phyloP scores from a whole-genome alignment of 2,329 filamentous ascomycete species.

The Diaporthe citri region DNA sequence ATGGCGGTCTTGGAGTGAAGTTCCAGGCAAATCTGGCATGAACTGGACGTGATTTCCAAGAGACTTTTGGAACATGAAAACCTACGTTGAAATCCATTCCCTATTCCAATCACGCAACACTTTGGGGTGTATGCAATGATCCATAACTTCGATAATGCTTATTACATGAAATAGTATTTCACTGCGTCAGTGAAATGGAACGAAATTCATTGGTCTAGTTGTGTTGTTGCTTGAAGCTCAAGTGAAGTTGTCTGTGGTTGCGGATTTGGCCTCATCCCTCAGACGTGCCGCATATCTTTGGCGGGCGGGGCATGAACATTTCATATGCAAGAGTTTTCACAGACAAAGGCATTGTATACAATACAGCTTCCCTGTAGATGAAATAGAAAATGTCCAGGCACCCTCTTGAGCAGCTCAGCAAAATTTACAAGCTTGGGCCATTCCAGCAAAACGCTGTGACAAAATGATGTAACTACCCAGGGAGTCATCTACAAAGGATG shows the following conservation, averaged over 20 bases:
- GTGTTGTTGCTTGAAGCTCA: background rate
- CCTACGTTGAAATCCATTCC: background rate
- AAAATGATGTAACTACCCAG: background rate
- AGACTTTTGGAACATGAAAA: background rate
- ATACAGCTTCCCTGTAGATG: background rate
- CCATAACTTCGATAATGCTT: background rate
- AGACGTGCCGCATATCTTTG: too few relatives aligned
- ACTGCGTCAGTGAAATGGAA: too few relatives aligned
- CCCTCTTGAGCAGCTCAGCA: too few relatives aligned
- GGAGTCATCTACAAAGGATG: background rate
- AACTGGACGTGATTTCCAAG: background rate
- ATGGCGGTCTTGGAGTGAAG: slow-evolving; percentile 52
- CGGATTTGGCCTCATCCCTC: background rate
- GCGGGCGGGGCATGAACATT: too few relatives aligned
- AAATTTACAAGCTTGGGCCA: background rate
- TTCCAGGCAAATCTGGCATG: background rate
- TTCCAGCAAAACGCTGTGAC: too few relatives aligned
- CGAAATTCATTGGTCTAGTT: too few relatives aligned
- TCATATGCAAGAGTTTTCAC: too few relatives aligned
- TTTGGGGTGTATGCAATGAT: background rate
- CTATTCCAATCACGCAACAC: background rate
- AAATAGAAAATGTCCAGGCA: too few relatives aligned
- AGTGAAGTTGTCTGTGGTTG: background rate
- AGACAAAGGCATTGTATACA: background rate
- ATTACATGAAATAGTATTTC: too few relatives aligned